Evolutionary conservation across 75 land plant genomes (phyloP), one percentile per base, ranked within the genome.

Genomic region (Pinus albicaulis): DNA sequence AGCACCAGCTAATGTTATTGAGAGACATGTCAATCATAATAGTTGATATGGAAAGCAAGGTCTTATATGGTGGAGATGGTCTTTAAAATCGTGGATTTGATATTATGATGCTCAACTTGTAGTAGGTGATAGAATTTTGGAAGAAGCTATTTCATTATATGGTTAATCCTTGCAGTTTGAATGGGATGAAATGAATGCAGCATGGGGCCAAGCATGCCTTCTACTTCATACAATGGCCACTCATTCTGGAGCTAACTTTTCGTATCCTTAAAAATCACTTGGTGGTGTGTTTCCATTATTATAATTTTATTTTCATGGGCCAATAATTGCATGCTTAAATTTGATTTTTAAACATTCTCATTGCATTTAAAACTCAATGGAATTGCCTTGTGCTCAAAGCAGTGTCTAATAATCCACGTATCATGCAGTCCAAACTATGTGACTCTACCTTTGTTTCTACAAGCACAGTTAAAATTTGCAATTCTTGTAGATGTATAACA

Each of bases 141-240:
- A 72, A 72, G 74, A 48, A 72, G 17, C 7, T 26, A 19, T 28
- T 31, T 58, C 22, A 55, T 74, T 59, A 59, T 26, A 17, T 55
- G 57, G 75, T 59, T 59, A 7, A 14, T 71, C 52, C 2, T 53
- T 63, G 44, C 85, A 97, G 99, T 95, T 98, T 66, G 99, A 98
- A 65, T 98, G 99, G 99, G 99, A 98, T 84, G 99, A 98, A 84
- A 98, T 92, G 68, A 98, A 98, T 92, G 99, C 99, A 76, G 99
- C 99, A 28, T 98, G 98, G 98, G 99, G 99, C 20, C 99, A 98
- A 74, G 98, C 99, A 76, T 95, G 99, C 82, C 89, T 98, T 59
- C 92, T 98, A 34, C 87, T 98, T 56, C 87, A 92, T 62, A 95
- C 98, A 24, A 98, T 98, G 98, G 87, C 89, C 44, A 94, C 89